Base-by-base conservation (phyloP, 306 rosid species). In the Cicer judaicum region DNA sequence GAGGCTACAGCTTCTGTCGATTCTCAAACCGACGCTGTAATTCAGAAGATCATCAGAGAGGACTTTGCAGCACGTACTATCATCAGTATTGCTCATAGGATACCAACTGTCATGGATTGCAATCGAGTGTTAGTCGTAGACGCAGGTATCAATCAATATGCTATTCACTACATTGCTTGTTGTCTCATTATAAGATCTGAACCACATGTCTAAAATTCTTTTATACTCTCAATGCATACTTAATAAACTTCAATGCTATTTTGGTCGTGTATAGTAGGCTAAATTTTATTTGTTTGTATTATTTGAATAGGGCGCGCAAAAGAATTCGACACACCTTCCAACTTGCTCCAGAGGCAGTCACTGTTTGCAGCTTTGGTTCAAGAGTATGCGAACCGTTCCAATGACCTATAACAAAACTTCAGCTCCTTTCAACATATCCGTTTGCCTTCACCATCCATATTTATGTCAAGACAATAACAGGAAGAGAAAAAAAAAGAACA, bases 1-100 rank as follows among this genome's bases (percentile, higher is more conserved):
- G 97, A 94, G 64, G 97, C 99, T 46, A 94, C 99, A 0, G 99
- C 97, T 53, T 94, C 99, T 7, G 99, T 94, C 16, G 99, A 94
- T 75, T 92, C 99, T 34, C 97, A 90, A 80, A 94, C 99, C 0
- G 99, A 94, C 74, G 89, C 96, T 8, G 91, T 87, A 0, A 90
- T 94, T 49, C 99, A 94, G 53, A 92, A 55, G 87, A 92, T 94
- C 68, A 90, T 94, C 77, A 44, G 99, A 73, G 97, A 94, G 77
- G 99, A 94, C 71, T 94, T 94, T 24, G 93, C 89, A 1, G 15
- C 86, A 0, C 90, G 99, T 47, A 94, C 99, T 40, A 94, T 94
- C 70, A 92, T 94, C 72, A 94, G 97, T 81, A 94, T 94, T 82
- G 99, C 98, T 79, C 98, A 94, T 72, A 87, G 98, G 79, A 94